Conservation (phyloP, 148 eudicot species). For the Agrostemma githago region DNA sequence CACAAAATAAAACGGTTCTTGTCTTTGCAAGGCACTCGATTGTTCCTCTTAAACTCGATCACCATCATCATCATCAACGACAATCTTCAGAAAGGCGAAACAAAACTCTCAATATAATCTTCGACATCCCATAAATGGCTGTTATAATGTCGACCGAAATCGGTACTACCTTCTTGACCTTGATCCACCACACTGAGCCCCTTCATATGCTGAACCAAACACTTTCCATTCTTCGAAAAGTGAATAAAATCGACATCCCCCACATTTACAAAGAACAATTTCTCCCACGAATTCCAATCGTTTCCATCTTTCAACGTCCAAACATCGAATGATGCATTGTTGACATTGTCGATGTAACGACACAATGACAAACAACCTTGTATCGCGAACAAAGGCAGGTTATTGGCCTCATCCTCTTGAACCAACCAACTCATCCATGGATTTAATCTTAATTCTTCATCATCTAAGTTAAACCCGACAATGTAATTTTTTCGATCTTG, state of each 20-base stretch:
- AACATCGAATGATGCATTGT: not conserved
- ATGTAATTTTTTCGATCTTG: not conserved
- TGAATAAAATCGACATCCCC: not conserved
- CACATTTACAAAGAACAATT: not conserved
- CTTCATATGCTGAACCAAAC: not conserved
- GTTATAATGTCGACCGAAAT: not conserved
- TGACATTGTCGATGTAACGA: not conserved
- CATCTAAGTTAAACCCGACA: slow-evolving; percentile 9
- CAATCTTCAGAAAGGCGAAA: slow-evolving; percentile 7
- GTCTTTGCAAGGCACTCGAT: not conserved
- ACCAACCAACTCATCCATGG: slow-evolving; percentile 5
- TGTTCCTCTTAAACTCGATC: not conserved
- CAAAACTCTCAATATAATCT: slow-evolving; percentile 13
- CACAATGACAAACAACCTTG: slow-evolving; percentile 6
- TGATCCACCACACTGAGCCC: slow-evolving; percentile 5
- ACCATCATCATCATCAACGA: not conserved
- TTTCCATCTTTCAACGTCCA: slow-evolving; percentile 6
- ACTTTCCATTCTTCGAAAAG: not conserved
- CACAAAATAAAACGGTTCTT: not conserved
- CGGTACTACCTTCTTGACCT: not conserved
- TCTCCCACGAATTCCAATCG: slow-evolving; percentile 17
- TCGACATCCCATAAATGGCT: not conserved
- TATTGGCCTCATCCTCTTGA: not conserved
- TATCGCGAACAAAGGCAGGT: not conserved
- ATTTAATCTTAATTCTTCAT: not conserved